Evolutionary conservation across 192 early-diverging fungal genomes (phyloP), one percentile per base, ranked within the genome.

Genomic region (Backusella luteola): DNA sequence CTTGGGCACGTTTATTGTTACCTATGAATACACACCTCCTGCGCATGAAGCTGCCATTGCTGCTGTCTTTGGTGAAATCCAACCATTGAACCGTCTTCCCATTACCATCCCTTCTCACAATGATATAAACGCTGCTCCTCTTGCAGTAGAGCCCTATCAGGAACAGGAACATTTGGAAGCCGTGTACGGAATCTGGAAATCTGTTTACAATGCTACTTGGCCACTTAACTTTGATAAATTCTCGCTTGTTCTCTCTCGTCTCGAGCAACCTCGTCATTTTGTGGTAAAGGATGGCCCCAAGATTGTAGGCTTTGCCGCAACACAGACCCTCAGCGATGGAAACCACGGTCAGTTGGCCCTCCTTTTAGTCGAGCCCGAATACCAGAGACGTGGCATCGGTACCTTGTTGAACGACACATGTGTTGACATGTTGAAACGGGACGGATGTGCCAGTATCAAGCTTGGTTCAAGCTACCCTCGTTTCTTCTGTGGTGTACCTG

Each of bases 1-100:
- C 14, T 32, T 84, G 17, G 73, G 77, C 35, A 78, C 82, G 7
- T 80, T 78, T 41, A 36, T 80, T 19, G 79, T 80, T 38, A 84
- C 82, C 0, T 84, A 80, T 52, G 82, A 84, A 46, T 80, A 84
- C 59, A 78, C 79, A 11, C 76, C 79, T 29, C 82, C 82, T 52
- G 82, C 82, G 0, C 73, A 75, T 36, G 77, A 84, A 67, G 73
- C 82, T 29, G 79, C 76, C 44, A 76, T 78, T 49, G 49, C 66
- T 41, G 9, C 69, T 12, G 56, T 84, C 29, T 78, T 84, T 75
- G 79, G 82, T 8, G 79, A 84, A 42, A 80, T 80, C 17, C 19
- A 75, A 42, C 29, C 76, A 14, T n/a, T 26, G 14, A 77, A 69
- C 15, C 38, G 29, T 38, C 44, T 80, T 12, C 82, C 82, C 0